Conservation (phyloP, 768 basidiomycete genomes). For the Myochromella boudieri region DNA sequence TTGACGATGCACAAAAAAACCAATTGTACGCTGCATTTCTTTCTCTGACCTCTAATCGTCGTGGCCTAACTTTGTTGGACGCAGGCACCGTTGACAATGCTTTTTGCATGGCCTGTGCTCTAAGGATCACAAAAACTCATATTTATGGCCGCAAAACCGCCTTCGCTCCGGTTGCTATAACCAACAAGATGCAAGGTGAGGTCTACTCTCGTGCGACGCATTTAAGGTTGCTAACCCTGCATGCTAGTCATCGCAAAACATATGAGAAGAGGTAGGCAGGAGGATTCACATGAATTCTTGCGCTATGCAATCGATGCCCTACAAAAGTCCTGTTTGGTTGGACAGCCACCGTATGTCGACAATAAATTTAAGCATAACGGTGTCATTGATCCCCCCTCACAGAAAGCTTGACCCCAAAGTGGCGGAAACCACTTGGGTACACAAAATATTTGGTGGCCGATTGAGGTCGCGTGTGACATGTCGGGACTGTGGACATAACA, state of each 20-base stretch:
- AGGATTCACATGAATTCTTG: slow-evolving; percentile 97
- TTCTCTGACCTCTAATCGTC: slow-evolving; percentile 1
- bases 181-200: slow-evolving; percentile 69
- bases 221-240: slow-evolving; percentile 4
- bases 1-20: slow-evolving; percentile 52
- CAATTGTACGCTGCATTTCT: slow-evolving; percentile 53
- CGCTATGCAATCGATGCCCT: slow-evolving; percentile 91
- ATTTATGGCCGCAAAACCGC: slow-evolving; percentile 47
- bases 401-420: slow-evolving; percentile 72
- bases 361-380: background rate
- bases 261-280: slow-evolving; percentile 89
- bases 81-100: slow-evolving; percentile 44
- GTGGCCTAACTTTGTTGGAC: slow-evolving; percentile 5
- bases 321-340: slow-evolving; percentile 80
- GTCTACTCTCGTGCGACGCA: slow-evolving; percentile 11
- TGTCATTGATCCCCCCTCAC: slow-evolving; percentile 6
- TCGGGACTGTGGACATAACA: slow-evolving; percentile 75
- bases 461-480: slow-evolving; percentile 92
- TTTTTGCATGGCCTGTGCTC: slow-evolving; percentile 81
- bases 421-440: slow-evolving; percentile 90
- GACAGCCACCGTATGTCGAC: slow-evolving; percentile 61
- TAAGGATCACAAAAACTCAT: slow-evolving; percentile 56
- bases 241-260: slow-evolving; percentile 83
- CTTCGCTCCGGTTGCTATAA: slow-evolving; percentile 67
- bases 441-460: slow-evolving; percentile 90